A percentile compares a stretch with the other conserved stretches of the same genome.
Evolutionary conservation across 2,329 filamentous ascomycete species (phyloP).

Genomic region (Berkeleyomyces basicola): DNA sequence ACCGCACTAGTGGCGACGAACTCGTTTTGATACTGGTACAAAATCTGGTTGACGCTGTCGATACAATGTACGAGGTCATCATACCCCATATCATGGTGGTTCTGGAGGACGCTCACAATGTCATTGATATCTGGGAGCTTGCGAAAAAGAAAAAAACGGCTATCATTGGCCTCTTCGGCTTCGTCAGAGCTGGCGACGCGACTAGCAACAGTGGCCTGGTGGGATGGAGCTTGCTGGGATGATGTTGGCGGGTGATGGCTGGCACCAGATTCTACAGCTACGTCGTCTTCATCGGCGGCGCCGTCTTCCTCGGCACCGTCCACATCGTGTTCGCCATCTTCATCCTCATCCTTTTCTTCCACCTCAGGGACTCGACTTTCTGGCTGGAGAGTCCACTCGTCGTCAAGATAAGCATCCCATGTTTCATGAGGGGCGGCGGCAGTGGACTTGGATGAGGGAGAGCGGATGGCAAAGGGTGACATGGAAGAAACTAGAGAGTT

Average conservation of each 20-base stretch:
- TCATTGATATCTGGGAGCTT: conserved; percentile 8
- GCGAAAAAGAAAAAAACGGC: conserved; percentile 7
- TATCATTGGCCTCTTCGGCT: conserved; percentile 12
- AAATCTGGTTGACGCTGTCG: conserved; percentile 27
- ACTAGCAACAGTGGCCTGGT: conserved; percentile 1
- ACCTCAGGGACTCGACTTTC: conserved; percentile 19
- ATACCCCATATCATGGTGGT: conserved; percentile 32
- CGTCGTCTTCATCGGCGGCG: conserved; percentile 1
- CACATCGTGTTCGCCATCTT: conserved; percentile 18
- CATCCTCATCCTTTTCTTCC: conserved; percentile 16
- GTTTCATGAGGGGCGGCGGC: conserved; percentile 23
- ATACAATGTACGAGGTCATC: conserved; percentile 30
- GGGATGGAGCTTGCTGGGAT: background rate
- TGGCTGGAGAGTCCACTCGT: conserved; percentile 25
- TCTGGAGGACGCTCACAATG: conserved; percentile 23
- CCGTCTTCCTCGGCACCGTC: conserved; percentile 16
- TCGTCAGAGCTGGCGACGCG: conserved; percentile 16
- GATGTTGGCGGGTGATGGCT: background rate
- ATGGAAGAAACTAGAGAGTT: background rate
- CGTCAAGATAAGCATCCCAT: conserved; percentile 26
- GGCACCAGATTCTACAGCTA: background rate
- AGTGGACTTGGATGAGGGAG: conserved; percentile 8
- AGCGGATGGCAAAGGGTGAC: background rate
- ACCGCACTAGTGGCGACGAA: conserved; percentile 33
- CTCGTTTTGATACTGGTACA: conserved; percentile 38